Evolutionary conservation across 495 filamentous ascomycete species (phyloP).

Genomic region (Aspergillus nidulans): DNA sequence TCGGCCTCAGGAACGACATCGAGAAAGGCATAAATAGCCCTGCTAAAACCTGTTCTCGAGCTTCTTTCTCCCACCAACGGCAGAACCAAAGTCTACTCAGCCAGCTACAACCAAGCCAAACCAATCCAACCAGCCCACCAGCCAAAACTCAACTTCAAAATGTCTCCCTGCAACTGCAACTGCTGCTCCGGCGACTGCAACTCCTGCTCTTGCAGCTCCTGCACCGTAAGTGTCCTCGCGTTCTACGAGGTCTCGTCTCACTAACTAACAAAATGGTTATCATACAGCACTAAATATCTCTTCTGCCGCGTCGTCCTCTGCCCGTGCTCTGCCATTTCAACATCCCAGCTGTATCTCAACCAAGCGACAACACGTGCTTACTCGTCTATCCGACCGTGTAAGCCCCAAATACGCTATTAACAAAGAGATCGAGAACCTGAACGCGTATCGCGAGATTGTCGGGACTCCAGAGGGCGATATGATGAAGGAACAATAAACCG

Average conservation of each 20-base stretch:
- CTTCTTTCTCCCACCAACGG: background rate
- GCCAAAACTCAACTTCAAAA: background rate
- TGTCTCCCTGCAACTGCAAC: slow-evolving; percentile 16
- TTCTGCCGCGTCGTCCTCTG: slow-evolving; percentile 4
- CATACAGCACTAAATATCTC: slow-evolving; percentile 11
- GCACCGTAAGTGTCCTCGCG: background rate
- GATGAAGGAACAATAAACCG: background rate
- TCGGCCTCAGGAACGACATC: background rate
- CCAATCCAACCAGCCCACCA: slow-evolving; percentile 1
- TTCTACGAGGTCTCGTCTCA: background rate
- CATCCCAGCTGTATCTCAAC: background rate
- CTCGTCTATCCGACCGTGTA: background rate
- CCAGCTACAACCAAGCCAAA: background rate
- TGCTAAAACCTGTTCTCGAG: background rate
- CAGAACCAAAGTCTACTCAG: background rate
- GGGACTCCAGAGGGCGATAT: background rate
- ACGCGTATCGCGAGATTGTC: background rate
- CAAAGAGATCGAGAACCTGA: background rate
- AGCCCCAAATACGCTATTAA: background rate
- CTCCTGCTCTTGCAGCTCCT: slow-evolving; percentile 12
- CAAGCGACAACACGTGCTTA: background rate
- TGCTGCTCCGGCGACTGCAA: slow-evolving; percentile 14
- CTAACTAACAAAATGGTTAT: slow-evolving; percentile 3
- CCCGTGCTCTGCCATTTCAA: background rate
- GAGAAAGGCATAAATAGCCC: slow-evolving; percentile 7